These are phyloP conservation scores for Ophiognomonia clavigignenti-juglandacearum DNA, from an alignment of 2,329 filamentous ascomycete species.

Conservation along the genomic window DNA sequence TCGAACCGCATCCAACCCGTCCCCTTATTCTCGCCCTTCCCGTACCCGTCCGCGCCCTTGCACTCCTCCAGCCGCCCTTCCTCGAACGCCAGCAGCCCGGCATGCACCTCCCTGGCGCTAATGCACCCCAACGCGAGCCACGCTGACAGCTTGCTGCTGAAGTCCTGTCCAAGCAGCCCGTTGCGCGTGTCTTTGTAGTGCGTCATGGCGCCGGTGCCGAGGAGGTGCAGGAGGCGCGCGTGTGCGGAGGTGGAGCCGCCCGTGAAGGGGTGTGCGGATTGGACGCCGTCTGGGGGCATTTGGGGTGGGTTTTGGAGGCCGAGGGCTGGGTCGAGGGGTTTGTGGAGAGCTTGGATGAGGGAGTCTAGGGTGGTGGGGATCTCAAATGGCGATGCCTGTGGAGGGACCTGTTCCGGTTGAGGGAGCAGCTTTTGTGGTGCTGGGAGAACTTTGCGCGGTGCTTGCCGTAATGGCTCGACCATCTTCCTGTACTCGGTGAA, in stretches of 20 bases:
- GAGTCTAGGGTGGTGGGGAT: neutral
- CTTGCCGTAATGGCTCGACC: neutral
- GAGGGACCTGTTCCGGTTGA: neutral
- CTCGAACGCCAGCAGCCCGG: slow-evolving; percentile 62
- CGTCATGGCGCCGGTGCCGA: slow-evolving; percentile 54
- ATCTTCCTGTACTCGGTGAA: neutral
- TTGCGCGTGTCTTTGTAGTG: slow-evolving; percentile 67
- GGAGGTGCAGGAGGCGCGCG: slow-evolving; percentile 53
- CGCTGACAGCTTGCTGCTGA: slow-evolving; percentile 67
- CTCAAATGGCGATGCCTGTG: neutral
- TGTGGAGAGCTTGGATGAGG: neutral
- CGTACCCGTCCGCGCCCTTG: slow-evolving; percentile 49
- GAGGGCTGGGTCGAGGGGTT: slow-evolving; percentile 23
- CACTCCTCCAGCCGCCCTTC: slow-evolving; percentile 46
- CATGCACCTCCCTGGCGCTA: slow-evolving; percentile 67
- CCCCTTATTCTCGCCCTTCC: slow-evolving; percentile 65
- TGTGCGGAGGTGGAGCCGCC: slow-evolving; percentile 62
- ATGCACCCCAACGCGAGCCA: slow-evolving; percentile 69
- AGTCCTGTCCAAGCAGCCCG: slow-evolving; percentile 53
- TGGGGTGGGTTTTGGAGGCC: slow-evolving; percentile 55
- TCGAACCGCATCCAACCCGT: slow-evolving; percentile 67
- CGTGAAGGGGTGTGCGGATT: slow-evolving; percentile 58
- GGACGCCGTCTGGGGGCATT: slow-evolving; percentile 40
- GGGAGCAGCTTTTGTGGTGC: neutral
- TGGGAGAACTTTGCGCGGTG: neutral